These are phyloP conservation scores for Nematodospora anomalae DNA, from an alignment of 1,139 yeast species.

Conservation along the genomic window DNA sequence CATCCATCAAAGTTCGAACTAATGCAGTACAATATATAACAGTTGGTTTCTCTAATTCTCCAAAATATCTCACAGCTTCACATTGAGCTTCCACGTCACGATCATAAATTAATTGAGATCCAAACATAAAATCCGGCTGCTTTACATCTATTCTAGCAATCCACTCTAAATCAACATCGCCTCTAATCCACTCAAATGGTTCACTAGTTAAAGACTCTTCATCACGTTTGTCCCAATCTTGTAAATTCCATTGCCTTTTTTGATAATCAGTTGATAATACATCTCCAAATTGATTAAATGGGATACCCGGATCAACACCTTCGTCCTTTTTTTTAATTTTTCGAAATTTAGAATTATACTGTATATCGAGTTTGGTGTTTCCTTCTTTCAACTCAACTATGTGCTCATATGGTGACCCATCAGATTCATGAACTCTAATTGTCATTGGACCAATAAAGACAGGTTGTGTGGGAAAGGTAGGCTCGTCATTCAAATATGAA, in stretches of 20 bases:
- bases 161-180: constrained; percentile 98
- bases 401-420: constrained; percentile 99
- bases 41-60: constrained; percentile 54
- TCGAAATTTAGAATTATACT: constrained; percentile 88
- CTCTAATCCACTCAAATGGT: constrained; percentile 96
- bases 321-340: constrained; percentile 61
- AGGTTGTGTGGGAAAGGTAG: constrained; percentile 39
- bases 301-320: constrained; percentile 41
- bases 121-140: constrained; percentile 95
- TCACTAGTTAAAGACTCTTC: constrained; percentile 67
- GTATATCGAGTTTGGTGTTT: constrained; percentile 85
- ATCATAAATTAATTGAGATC: constrained; percentile 90
- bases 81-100: constrained; percentile 94
- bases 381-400: constrained; percentile 88
- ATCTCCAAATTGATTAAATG: constrained; percentile 74
- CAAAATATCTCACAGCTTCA: constrained; percentile 78
- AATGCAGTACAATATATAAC: constrained; percentile 75
- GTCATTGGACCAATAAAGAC: constrained; percentile 94
- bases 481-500: constrained; percentile 41
- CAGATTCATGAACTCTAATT: constrained; percentile 94
- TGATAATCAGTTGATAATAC: constrained; percentile 64
- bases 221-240: constrained; percentile 71
- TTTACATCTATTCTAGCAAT: constrained; percentile 76
- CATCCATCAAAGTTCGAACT: constrained; percentile 79
- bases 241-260: constrained; percentile 67